A percentile compares a stretch with the other conserved stretches of the same genome.
Evolutionary conservation across 2,329 filamentous ascomycete species (phyloP).

Genomic region (Claviceps africana): DNA sequence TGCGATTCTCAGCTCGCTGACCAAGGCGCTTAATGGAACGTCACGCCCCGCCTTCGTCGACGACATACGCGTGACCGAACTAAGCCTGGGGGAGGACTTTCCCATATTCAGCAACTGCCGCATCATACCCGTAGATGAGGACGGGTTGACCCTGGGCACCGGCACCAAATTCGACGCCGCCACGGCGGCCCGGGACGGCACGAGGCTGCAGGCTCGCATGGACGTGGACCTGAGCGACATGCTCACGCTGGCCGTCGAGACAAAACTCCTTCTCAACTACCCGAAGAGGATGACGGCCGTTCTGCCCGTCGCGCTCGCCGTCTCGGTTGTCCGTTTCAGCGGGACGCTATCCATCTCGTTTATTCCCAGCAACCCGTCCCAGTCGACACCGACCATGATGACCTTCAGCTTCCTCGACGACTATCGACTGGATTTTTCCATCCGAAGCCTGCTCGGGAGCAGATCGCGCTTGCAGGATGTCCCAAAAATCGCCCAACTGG

Average conservation of each 20-base stretch:
- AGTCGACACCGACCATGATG: conserved; percentile 69
- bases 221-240: conserved; percentile 95
- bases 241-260: conserved; percentile 88
- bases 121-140: conserved; percentile 79
- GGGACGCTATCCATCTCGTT: conserved; percentile 90
- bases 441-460: conserved; percentile 65
- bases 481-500: conserved; percentile 73
- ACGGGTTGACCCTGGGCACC: conserved; percentile 45
- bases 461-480: conserved; percentile 73
- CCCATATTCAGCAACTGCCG: conserved; percentile 98
- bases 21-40: conserved; percentile 72
- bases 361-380: conserved; percentile 58
- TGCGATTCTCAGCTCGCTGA: conserved; percentile 74
- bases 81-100: conserved; percentile 90
- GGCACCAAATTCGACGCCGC: conserved; percentile 38
- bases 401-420: conserved; percentile 89
- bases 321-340: conserved; percentile 86
- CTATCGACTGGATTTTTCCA: conserved; percentile 71
- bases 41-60: conserved; percentile 83
- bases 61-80: conserved; percentile 84
- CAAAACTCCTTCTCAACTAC: conserved; percentile 86
- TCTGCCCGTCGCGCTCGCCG: conserved; percentile 78
- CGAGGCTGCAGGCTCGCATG: conserved; percentile 81
- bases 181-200: conserved; percentile 46
- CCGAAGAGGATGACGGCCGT: conserved; percentile 81